These are phyloP conservation scores for Polychytrium aggregatum DNA, from an alignment of 192 early-diverging fungal species.

Conservation along the genomic window DNA sequence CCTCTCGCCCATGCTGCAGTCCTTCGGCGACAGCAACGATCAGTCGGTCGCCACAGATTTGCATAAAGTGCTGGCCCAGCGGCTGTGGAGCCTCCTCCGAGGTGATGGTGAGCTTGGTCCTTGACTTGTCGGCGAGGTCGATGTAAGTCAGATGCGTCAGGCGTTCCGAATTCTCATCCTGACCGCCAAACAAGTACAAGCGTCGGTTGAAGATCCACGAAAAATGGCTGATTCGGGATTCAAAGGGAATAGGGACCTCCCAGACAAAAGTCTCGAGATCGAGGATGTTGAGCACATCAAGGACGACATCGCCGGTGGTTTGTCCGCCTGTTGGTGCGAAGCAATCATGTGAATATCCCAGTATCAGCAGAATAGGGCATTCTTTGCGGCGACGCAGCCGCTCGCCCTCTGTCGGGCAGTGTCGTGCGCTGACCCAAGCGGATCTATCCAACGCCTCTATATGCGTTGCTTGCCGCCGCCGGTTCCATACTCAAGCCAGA, in stretches of 20 bases:
- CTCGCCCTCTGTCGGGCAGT: too few species aligned
- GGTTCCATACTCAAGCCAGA: too few species aligned
- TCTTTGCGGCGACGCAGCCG: too few species aligned
- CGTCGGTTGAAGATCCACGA: constrained; percentile 40
- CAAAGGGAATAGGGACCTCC: constrained; percentile 41
- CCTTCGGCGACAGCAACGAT: constrained; percentile 39
- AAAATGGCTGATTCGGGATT: constrained; percentile 38
- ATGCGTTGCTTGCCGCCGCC: too few species aligned
- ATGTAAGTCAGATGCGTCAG: constrained; percentile 40
- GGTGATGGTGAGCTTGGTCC: constrained; percentile 34
- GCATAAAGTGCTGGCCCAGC: constrained; percentile 48
- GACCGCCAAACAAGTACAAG: constrained; percentile 50
- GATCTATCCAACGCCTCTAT: too few species aligned
- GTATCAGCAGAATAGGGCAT: too few species aligned
- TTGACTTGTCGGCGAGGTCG: constrained; percentile 29
- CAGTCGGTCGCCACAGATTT: constrained; percentile 47
- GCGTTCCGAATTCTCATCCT: constrained; percentile 44
- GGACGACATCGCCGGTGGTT: not conserved
- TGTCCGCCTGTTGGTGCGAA: too few species aligned
- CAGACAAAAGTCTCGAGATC: constrained; percentile 47
- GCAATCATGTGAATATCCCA: too few species aligned
- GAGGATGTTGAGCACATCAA: constrained; percentile 39
- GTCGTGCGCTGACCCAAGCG: too few species aligned
- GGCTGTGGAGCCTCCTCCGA: constrained; percentile 38
- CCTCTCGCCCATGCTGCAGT: constrained; percentile 31